These are phyloP conservation scores for Guyanaporus albipodus DNA, from an alignment of 768 basidiomycete species.

Conservation along the genomic window DNA sequence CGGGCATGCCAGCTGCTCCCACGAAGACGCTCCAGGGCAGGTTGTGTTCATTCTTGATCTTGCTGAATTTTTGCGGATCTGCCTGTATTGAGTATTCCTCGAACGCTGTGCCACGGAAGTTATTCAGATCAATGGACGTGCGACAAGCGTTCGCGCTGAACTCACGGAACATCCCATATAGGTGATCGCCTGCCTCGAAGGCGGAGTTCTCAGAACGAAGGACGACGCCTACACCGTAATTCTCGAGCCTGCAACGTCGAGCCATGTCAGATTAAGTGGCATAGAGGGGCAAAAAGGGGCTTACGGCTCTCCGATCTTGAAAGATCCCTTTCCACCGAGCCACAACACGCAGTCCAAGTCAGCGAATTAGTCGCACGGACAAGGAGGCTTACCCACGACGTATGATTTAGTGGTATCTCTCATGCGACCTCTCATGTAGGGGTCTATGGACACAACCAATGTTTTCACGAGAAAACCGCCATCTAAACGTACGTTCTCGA, in stretches of 20 bases:
- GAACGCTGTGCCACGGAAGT: background rate
- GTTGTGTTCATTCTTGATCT: background rate
- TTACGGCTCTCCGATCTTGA: background rate
- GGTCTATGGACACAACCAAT: conserved; percentile 1
- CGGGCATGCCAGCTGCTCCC: conserved; percentile 3
- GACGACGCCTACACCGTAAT: background rate
- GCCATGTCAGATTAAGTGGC: background rate
- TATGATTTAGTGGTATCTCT: background rate
- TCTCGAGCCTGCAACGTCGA: background rate
- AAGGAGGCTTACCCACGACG: background rate
- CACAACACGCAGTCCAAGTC: background rate
- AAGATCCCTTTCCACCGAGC: background rate
- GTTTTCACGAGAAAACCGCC: conserved; percentile 6
- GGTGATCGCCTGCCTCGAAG: background rate
- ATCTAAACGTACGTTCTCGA: background rate
- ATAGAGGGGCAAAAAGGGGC: background rate
- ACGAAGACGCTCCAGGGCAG: conserved; percentile 3
- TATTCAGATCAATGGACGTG: background rate
- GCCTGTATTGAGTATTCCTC: conserved; percentile 2
- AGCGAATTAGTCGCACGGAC: background rate
- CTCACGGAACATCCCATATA: conserved; percentile 5
- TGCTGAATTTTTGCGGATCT: background rate
- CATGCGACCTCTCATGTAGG: conserved; percentile 6
- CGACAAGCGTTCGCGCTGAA: background rate
- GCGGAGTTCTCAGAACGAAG: conserved; percentile 4